Evolutionary conservation across 2,329 filamentous ascomycete genomes (phyloP).

Genomic region (Neopestalotiopsis rosae): DNA sequence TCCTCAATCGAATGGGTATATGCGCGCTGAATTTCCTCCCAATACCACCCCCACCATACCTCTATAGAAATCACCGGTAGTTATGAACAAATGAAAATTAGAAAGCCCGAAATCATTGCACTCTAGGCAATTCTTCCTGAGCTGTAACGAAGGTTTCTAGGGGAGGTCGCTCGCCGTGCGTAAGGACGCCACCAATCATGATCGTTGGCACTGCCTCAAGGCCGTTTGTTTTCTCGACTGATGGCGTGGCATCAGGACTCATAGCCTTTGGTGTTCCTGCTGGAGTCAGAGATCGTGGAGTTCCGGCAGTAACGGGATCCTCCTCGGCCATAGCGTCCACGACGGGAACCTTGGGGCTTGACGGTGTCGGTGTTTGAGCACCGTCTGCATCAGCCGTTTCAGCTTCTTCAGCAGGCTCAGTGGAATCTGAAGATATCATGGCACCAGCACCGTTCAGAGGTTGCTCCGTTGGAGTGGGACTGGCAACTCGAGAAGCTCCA

Average conservation of each 20-base stretch:
- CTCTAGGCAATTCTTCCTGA: conserved; percentile 45
- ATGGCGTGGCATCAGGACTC: conserved; percentile 23
- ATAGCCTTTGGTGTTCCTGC: conserved; percentile 19
- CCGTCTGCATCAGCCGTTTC: conserved; percentile 23
- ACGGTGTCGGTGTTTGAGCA: conserved; percentile 7
- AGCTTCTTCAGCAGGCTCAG: conserved; percentile 6
- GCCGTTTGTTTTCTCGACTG: conserved; percentile 13
- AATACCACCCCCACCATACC: background rate
- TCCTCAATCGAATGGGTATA: conserved; percentile 11
- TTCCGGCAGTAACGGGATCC: conserved; percentile 21
- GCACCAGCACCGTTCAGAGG: background rate
- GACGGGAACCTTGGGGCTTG: conserved; percentile 21
- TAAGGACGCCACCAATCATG: conserved; percentile 16
- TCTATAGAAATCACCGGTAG: background rate
- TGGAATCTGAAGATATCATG: conserved; percentile 29
- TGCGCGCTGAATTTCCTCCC: background rate
- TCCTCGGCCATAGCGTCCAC: conserved; percentile 23
- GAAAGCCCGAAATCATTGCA: conserved; percentile 25
- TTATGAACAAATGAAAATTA: conserved; percentile 9
- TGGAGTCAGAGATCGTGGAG: conserved; percentile 19
- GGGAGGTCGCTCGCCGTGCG: conserved; percentile 27
- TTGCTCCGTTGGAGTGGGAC: conserved; percentile 35
- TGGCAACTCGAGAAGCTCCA: conserved; percentile 36
- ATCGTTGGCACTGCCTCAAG: conserved; percentile 21
- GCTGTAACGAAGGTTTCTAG: conserved; percentile 64